Conservation (phyloP, 768 basidiomycete genomes). For the Pleurotus giganteus region DNA sequence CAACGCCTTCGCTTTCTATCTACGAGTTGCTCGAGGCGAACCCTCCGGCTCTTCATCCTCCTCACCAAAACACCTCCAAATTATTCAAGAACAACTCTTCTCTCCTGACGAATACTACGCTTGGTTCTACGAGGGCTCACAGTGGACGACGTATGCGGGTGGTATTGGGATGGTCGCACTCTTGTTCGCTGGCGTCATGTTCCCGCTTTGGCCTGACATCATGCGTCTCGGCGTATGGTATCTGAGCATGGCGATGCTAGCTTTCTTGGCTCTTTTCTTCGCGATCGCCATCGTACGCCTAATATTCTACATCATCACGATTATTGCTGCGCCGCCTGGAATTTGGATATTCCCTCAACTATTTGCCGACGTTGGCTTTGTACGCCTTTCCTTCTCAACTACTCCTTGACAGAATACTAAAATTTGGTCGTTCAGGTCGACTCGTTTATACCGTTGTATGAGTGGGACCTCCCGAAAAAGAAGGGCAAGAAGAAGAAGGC, state of each 20-base stretch:
- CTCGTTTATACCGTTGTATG: conserved; percentile 95
- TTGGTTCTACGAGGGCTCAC: conserved; percentile 96
- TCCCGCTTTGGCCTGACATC: conserved; percentile 95
- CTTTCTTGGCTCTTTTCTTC: conserved; percentile 88
- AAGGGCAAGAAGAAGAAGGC: conserved; percentile 51
- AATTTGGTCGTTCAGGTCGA: conserved; percentile 64
- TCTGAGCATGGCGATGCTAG: conserved; percentile 83
- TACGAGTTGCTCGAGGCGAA: conserved; percentile 82
- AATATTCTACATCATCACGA: conserved; percentile 92
- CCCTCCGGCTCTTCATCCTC: conserved; percentile 61
- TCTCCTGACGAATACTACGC: conserved; percentile 83
- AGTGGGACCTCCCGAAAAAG: conserved; percentile 88
- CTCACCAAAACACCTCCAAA: conserved; percentile 76
- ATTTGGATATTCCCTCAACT: conserved; percentile 99
- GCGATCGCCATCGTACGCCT: conserved; percentile 86
- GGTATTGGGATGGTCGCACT: conserved; percentile 88
- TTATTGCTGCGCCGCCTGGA: conserved; percentile 81
- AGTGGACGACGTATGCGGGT: conserved; percentile 90
- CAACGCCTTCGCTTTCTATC: conserved; percentile 87
- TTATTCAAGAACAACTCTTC: conserved; percentile 82
- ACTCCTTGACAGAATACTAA: neutral
- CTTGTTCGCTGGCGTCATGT: conserved; percentile 98
- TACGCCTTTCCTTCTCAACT: conserved; percentile 42
- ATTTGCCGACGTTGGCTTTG: conserved; percentile 98
- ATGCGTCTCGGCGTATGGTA: conserved; percentile 97